These are phyloP conservation scores for Acacia melanoxylon DNA, from an alignment of 306 rosid species.

Conservation along the genomic window DNA sequence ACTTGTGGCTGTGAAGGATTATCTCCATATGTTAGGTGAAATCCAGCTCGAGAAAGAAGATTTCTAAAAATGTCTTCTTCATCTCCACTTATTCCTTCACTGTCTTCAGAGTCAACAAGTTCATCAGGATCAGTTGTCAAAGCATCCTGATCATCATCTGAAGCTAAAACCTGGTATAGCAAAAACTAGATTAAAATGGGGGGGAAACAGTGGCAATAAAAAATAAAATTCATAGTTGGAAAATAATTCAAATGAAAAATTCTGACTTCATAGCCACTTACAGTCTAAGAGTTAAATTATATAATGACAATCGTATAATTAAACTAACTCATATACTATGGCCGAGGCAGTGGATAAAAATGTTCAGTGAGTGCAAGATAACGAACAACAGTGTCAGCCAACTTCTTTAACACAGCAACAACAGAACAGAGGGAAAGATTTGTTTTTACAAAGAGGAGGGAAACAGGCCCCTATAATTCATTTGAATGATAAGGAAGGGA, in stretches of 20 bases:
- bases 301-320: not conserved
- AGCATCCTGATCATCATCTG: slow-evolving; percentile 98
- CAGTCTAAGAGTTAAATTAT: slow-evolving; percentile 12
- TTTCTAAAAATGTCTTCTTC: slow-evolving; percentile 97
- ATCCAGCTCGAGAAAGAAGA: slow-evolving; percentile 97
- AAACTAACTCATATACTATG: not conserved
- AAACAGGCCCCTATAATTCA: not conserved
- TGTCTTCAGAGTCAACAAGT: slow-evolving; percentile 90
- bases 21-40: slow-evolving; percentile 95
- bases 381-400: slow-evolving; percentile 35
- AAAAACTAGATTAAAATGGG: slow-evolving; percentile 34
- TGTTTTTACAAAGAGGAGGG: not conserved
- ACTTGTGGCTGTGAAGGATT: slow-evolving; percentile 97
- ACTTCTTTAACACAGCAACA: slow-evolving; percentile 18
- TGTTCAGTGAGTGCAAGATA: slow-evolving; percentile 32
- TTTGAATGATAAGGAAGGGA: not conserved
- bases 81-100: slow-evolving; percentile 96
- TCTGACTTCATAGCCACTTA: slow-evolving; percentile 16
- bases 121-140: slow-evolving; percentile 99
- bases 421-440: not conserved
- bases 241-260: slow-evolving; percentile 30
- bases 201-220: slow-evolving; percentile 17
- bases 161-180: slow-evolving; percentile 79
- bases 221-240: not conserved
- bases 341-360: slow-evolving; percentile 21